These are phyloP conservation scores for Gonium pectorale DNA, from an alignment of 139 green algal species.

Conservation along the genomic window DNA sequence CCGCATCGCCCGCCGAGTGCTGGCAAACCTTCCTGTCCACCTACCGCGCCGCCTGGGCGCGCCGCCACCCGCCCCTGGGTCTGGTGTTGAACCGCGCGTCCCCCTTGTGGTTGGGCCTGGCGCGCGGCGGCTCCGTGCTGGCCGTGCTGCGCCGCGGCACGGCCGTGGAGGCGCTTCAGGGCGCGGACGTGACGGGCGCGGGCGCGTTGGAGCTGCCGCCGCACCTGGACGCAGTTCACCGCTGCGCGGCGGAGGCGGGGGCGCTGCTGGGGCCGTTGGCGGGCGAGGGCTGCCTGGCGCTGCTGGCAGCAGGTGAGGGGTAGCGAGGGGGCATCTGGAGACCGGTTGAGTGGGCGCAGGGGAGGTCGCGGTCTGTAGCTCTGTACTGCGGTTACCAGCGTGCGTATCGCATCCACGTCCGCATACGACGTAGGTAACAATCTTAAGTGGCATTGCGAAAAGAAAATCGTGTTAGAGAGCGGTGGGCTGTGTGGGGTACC, in stretches of 20 bases:
- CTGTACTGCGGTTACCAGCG: too few species aligned
- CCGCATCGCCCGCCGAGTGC: slow-evolving; percentile 33
- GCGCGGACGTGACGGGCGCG: not conserved
- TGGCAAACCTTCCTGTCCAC: slow-evolving; percentile 44
- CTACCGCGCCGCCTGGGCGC: slow-evolving; percentile 51
- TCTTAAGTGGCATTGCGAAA: too few species aligned
- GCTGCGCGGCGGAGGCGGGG: slow-evolving; percentile 20
- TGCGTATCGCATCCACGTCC: too few species aligned
- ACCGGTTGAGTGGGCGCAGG: too few species aligned
- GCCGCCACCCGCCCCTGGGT: slow-evolving; percentile 46
- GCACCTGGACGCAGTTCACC: slow-evolving; percentile 26
- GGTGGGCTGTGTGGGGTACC: too few species aligned
- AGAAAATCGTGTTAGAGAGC: too few species aligned
- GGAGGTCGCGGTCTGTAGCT: too few species aligned
- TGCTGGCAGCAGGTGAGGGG: slow-evolving; percentile 55
- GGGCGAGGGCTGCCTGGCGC: slow-evolving; percentile 46
- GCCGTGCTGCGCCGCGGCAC: slow-evolving; percentile 44
- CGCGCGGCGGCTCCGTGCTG: slow-evolving; percentile 54
- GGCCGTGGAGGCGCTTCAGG: slow-evolving; percentile 49
- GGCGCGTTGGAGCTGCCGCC: not conserved
- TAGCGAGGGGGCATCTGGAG: too few species aligned
- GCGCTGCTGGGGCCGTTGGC: slow-evolving; percentile 49
- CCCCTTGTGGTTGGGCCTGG: slow-evolving; percentile 34
- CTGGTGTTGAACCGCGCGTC: slow-evolving; percentile 36
- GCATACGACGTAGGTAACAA: too few species aligned